Evolutionary conservation across 805 yeast genomes (phyloP), one percentile per base, ranked within the genome.

Genomic region (Vanderwaltozyma verrucispora): DNA sequence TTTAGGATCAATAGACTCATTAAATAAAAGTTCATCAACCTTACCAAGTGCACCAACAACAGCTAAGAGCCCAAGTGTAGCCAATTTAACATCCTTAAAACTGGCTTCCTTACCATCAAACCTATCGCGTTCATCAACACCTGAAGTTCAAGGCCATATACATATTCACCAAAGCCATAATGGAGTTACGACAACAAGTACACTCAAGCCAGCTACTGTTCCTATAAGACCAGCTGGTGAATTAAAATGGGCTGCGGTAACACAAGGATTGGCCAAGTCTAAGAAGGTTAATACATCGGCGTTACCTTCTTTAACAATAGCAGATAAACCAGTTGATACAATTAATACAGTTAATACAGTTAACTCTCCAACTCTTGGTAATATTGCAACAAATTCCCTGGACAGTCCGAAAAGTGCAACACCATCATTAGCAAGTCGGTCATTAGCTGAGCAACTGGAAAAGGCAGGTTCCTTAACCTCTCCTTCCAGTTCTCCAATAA

Each of bases 231-330:
- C 77, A 2, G 68, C 65, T 4, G 74, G 75, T 12, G 74, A 70
- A 32, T 52, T 70, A 39, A 72, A 71, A 49, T 72, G 77, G 77
- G 66, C 78, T 2, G 76, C 76, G 5, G 77, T 75, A 4, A 71
- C 72, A 5, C 54, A 51, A 35, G 51, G 46, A 29, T 42, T 51
- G 12, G 55, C 55, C 30, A 53, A 46, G 30, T 54, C 50, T 15
- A 49, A 49, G 31, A 50, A 51, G 30, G 33, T 33, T 14, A 24
- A 32, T n/a, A 17, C 34, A 4, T 17, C 35, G 1, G 18, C 36
- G 10, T 23, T 39, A 18, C 15, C 40, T 7, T 19, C 12, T 12
- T 13, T 35, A 7, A 17, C 35, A 20, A 28, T 26, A 11, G 32
- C 36, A 20, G 33, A 27, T 5, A 14, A 9, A 4, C 18, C 10